These are phyloP conservation scores for Metschnikowia gelsemii DNA, from an alignment of 805 yeast genomes.

Conservation along the genomic window DNA sequence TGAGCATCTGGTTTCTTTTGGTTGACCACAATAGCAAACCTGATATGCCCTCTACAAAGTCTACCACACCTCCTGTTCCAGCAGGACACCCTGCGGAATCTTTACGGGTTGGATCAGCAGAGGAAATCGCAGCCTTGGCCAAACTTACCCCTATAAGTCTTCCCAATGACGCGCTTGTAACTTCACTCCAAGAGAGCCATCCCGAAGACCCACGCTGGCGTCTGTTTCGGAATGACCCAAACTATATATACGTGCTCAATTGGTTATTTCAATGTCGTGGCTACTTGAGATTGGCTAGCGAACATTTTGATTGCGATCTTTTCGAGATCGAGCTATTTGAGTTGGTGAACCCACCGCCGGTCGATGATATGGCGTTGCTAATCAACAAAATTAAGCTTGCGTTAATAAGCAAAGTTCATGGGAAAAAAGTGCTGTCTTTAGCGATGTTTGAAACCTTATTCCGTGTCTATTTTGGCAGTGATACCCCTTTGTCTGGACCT, in stretches of 20 bases:
- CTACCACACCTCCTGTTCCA: slow-evolving; percentile 16
- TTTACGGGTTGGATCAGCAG: slow-evolving; percentile 17
- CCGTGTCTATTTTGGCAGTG: slow-evolving; percentile 34
- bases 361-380: slow-evolving; percentile 37
- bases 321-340: slow-evolving; percentile 60
- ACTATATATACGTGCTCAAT: slow-evolving; percentile 39
- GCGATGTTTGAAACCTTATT: slow-evolving; percentile 35
- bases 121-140: slow-evolving; percentile 17
- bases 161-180: slow-evolving; percentile 20
- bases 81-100: slow-evolving; percentile 18
- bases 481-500: slow-evolving; percentile 33
- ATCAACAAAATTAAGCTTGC: slow-evolving; percentile 44
- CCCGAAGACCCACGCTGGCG: slow-evolving; percentile 21
- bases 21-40: too few relatives aligned
- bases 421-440: slow-evolving; percentile 30
- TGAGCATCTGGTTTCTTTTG: background rate
- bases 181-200: slow-evolving; percentile 13
- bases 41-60: slow-evolving; percentile 11
- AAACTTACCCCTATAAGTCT: slow-evolving; percentile 17
- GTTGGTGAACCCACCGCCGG: slow-evolving; percentile 33
- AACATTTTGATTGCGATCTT: slow-evolving; percentile 55
- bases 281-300: slow-evolving; percentile 48
- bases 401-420: slow-evolving; percentile 41
- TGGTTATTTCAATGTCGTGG: slow-evolving; percentile 59
- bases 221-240: slow-evolving; percentile 19